Base-by-base conservation (phyloP, 1,284 basidiomycete species). In the Coniferiporia sulphurascens region DNA sequence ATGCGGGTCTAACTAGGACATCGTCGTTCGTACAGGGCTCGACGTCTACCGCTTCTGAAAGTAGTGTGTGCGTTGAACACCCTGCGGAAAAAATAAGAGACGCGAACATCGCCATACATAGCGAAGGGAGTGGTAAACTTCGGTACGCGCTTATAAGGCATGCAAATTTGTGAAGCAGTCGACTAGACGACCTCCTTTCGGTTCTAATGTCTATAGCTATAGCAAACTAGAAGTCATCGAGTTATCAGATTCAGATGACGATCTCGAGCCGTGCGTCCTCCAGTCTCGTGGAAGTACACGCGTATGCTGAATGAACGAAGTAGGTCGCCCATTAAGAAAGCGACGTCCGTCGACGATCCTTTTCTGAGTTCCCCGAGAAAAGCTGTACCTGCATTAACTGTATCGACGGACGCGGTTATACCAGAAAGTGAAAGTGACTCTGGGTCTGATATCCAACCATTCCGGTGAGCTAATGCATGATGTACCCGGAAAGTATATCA, bases 71-170 rank as follows among this genome's bases (percentile, higher is more conserved):
- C 8, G 35, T 6, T 7, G 21, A 34, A 52, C 35, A 41, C 13
- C 36, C 49, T 13, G 34, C 17, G 10, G 45, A 56, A 44, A 22
- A 13, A 8, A 41, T 15, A 32, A 38, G 21, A 36, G 36, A 55
- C 15, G 38, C 41, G 1, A 41, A 32, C 38, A 64, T 75, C 22
- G 65, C 76, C 22, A 73, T 75, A 35, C 75, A 77, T 60, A 76
- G 74, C 59, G 76, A 78, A 58, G 76, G 77, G 62, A 66, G 70
- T 45, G 44, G 48, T 36, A 45, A 41, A 59, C 50, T 19, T 5
- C 27, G 41, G 52, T 52, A 27, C 27, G 48, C 41, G 9, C 3
- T 44, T n/a, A n/a, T n/a, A n/a, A n/a, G n/a, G n/a, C n/a, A 43
- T 36, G 4, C 10, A n/a, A n/a, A 10, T 32, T 50, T 15, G n/a